Evolutionary conservation across 768 basidiomycete species (phyloP), one percentile per base, ranked within the genome.

Genomic region (Artomyces pyxidatus): DNA sequence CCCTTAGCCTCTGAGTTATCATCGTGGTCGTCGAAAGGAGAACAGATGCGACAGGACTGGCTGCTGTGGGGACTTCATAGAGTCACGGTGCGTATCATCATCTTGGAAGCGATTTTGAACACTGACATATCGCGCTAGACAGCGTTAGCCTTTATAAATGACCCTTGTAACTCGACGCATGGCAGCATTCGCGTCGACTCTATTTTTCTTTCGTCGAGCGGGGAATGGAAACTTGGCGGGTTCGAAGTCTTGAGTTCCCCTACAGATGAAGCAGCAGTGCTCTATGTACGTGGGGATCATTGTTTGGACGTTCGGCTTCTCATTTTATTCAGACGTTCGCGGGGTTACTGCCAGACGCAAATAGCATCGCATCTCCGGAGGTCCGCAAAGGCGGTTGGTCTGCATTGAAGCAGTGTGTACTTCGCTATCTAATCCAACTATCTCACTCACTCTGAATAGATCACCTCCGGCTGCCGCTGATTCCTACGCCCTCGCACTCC

Each of bases 161-260:
- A 89, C 37, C 75, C 88, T 7, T 85, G 80, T 46, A 67, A 77
- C 22, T 89, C 88, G 2, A 88, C 88, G 0, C 92, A 96, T 58
- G 93, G 91, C 19, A 87, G 83, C 56, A 61, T 94, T 48, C 71
- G 80, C 50, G 63, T 76, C n/a, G 74, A 77, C 49, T 81, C 88
- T 1, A 78, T 97, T 50, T 97, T 96, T 61, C 80, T 96, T 45
- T 91, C 95, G 1, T 83, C 85, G 0, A 88, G 91, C 0, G 90
- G 95, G 5, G 96, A 99, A 69, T 98, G 95, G 96, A 89, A 89
- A 61, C 70, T 99, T 7, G 94, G 90, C 17, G 95, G 95, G 1
- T 93, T 98, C 60, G 96, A 99, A 59, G 68, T 95, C 0, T 65
- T 96, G 53, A 92, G 90, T 58, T 88, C 76, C 56, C 76, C 84